phyloP scores from a whole-genome alignment of 129 eudicot species.

The Gnaphalium uliginosum region DNA sequence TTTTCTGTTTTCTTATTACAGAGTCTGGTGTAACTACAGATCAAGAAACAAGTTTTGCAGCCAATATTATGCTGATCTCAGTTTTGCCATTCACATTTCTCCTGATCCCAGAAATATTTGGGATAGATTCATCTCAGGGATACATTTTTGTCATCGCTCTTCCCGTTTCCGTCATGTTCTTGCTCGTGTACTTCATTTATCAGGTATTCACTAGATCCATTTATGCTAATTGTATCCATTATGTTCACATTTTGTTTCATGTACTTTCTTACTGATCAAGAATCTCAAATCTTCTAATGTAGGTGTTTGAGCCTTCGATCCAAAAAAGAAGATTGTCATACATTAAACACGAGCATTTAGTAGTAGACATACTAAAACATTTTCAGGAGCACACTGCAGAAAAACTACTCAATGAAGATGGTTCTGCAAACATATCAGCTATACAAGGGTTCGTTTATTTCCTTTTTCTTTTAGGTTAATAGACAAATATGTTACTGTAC shows the following conservation, averaged over 20 bases:
- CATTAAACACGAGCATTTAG: constrained; percentile 67
- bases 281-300: constrained; percentile 16
- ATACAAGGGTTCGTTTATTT: constrained; percentile 42
- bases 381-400: constrained; percentile 54
- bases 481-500: too few species aligned
- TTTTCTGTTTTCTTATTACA: constrained; percentile 22
- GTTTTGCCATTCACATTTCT: constrained; percentile 62
- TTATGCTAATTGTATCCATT: not conserved
- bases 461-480: too few species aligned
- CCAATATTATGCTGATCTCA: constrained; percentile 70
- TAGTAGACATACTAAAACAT: constrained; percentile 60
- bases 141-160: constrained; percentile 44
- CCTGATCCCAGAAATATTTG: constrained; percentile 50
- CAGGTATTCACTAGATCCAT: constrained; percentile 47
- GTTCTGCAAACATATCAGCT: constrained; percentile 49
- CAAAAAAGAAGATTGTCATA: constrained; percentile 60
- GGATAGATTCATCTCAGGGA: constrained; percentile 31
- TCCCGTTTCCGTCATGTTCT: constrained; percentile 45
- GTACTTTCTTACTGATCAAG: constrained; percentile 1
- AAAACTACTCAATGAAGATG: constrained; percentile 54
- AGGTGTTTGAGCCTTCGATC: constrained; percentile 84
- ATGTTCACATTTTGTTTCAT: constrained; percentile 7
- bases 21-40: constrained; percentile 65
- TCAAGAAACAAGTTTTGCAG: constrained; percentile 54
- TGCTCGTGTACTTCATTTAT: constrained; percentile 58